Percentiles rank a stretch among this genome's conserved stretches.
phyloP scores from a whole-genome alignment of 371 early-diverging fungal genomes.

The Cokeromyces recurvatus region DNA sequence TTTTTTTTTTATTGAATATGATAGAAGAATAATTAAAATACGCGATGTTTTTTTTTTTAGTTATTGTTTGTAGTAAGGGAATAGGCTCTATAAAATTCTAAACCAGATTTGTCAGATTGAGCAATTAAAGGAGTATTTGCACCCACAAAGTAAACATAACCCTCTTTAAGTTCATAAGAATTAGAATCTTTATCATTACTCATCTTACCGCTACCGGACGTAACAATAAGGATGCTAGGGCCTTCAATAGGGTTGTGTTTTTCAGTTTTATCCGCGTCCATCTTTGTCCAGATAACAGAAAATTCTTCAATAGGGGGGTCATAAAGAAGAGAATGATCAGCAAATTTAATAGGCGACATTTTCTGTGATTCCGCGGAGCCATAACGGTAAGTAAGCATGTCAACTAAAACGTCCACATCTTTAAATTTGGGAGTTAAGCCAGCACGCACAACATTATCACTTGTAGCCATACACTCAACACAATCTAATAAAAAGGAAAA shows the following conservation, averaged over 20 bases:
- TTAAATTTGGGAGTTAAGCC: slow-evolving; percentile 98
- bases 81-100: slow-evolving; percentile 65
- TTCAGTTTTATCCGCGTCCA: slow-evolving; percentile 48
- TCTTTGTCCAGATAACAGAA: slow-evolving; percentile 66
- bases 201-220: slow-evolving; percentile 54
- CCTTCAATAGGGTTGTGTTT: slow-evolving; percentile 60
- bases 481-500: slow-evolving; percentile 67
- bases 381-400: slow-evolving; percentile 90
- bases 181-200: slow-evolving; percentile 19
- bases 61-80: slow-evolving; percentile 20
- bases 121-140: slow-evolving; percentile 52
- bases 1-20: too few species aligned
- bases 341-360: slow-evolving; percentile 49
- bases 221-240: slow-evolving; percentile 83
- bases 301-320: slow-evolving; percentile 97
- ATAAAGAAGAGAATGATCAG: slow-evolving; percentile 65
- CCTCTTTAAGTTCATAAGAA: slow-evolving; percentile 33
- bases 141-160: slow-evolving; percentile 64
- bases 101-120: slow-evolving; percentile 32
- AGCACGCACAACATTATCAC: slow-evolving; percentile 96
- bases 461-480: slow-evolving; percentile 97
- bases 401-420: slow-evolving; percentile 87
- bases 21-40: too few species aligned
- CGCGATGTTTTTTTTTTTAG: too few species aligned
- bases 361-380: slow-evolving; percentile 76